Evolutionary conservation across 495 filamentous ascomycete species (phyloP), one percentile per base, ranked within the genome.

Genomic region (Aspergillus sclerotioniger): DNA sequence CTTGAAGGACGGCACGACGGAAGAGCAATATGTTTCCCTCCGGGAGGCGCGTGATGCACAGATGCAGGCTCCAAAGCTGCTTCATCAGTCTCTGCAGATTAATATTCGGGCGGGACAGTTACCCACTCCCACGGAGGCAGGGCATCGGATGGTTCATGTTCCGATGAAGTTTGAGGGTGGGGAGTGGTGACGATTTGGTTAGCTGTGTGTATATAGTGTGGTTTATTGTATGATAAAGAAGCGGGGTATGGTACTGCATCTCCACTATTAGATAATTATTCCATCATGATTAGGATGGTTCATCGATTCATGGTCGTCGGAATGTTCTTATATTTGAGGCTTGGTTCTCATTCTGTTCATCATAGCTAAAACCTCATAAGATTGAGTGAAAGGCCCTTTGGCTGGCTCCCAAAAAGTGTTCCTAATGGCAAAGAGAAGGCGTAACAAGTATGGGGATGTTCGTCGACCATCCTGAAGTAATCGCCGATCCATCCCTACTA

Each of bases 41-140:
- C 67, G 84, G 6, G 60, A 19, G 7, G 75, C 76, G 51, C 61
- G 84, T 0, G 84, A 87, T 69, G 62, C 68, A 3, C 54, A 10
- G 7, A 59, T 86, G 20, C 69, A 61, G 7, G 82, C 73, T 53
- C 84, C 84, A 6, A 73, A 69, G 50, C 63, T 86, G 56, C 58
- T 87, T 20, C 77, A 85, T 62, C 78, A 77, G 64, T 70, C 81
- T 6, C 62, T 87, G 67, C 84, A 87, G 68, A 49, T 85, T 4
- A 87, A 87, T 59, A 80, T 86, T 46, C 68, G 84, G 3, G 84
- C 66, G 9, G 84, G 84, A 0, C 48, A 64, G 52, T 56, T 86
- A 57, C 82, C 82, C 3, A 19, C 8, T 15, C 46, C 46, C 37
- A 52, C 66, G 17, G 66, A 64, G 29, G 59, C 51, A 1, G 71